Percentiles rank a stretch among this genome's conserved stretches.
These are phyloP conservation scores for Xerocomellus chrysenteron DNA, from an alignment of 768 basidiomycete species.

Conservation along the genomic window DNA sequence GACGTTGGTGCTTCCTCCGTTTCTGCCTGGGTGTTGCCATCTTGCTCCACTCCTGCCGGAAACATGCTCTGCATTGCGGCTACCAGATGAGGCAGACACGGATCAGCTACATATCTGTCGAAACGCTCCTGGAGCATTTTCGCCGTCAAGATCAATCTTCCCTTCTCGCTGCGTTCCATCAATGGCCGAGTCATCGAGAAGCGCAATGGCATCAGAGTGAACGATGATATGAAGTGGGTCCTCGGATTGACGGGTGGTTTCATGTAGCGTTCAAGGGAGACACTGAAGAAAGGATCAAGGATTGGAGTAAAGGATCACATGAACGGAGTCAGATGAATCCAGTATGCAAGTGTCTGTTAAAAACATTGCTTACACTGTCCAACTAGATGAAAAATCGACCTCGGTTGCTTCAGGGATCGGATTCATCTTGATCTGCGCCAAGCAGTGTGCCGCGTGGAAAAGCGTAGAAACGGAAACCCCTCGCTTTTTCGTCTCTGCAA, in stretches of 20 bases:
- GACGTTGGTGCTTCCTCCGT: neutral
- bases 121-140: slow-evolving; percentile 11
- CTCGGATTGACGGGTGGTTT: slow-evolving; percentile 17
- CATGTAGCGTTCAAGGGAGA: slow-evolving; percentile 19
- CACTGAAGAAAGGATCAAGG: neutral
- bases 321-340: neutral
- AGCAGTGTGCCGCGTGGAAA: slow-evolving; percentile 24
- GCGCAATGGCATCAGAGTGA: slow-evolving; percentile 11
- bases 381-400: slow-evolving; percentile 11
- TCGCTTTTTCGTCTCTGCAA: slow-evolving; percentile 6
- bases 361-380: slow-evolving; percentile 9
- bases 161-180: slow-evolving; percentile 6
- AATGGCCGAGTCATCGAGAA: slow-evolving; percentile 17
- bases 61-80: neutral
- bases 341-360: no score
- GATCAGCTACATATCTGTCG: slow-evolving; percentile 11
- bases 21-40: neutral
- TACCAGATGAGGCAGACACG: slow-evolving; percentile 14
- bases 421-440: slow-evolving; percentile 24
- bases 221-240: slow-evolving; percentile 20
- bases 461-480: slow-evolving; percentile 16
- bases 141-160: slow-evolving; percentile 12
- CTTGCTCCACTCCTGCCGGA: neutral
- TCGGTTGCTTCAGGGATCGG: slow-evolving; percentile 13
- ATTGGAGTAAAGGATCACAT: neutral